Evolutionary conservation across 2,329 filamentous ascomycete species (phyloP), one percentile per base, ranked within the genome.

Genomic region (Geosmithia putterillii): DNA sequence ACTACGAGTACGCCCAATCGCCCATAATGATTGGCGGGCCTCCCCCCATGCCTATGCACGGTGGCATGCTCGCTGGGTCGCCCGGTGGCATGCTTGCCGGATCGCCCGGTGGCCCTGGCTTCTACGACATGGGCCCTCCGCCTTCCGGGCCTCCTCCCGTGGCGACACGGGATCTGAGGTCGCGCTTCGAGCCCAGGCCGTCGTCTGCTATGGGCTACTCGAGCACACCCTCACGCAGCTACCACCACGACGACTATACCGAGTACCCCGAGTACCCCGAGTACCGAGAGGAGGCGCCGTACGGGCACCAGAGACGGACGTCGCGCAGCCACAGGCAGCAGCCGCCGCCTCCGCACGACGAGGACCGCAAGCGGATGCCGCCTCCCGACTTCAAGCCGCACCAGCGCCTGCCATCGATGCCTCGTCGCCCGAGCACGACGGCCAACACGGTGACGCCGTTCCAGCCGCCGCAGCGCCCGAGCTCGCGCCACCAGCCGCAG

Each of bases 321-420:
- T 73, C 71, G 1, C 53, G 60, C 28, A 58, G 58, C 12, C 65
- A 57, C 52, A 67, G 63, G 44, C 53, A 59, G 7, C 25, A 44
- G 39, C n/a, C n/a, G n/a, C n/a, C n/a, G n/a, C n/a, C n/a, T n/a
- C n/a, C n/a, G n/a, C 19, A 42, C 17, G 62, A 68, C 1, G 66
- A 72, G 1, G 69, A 71, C 42, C 62, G 66, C 25, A 57, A 52
- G 41, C 59, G 61, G 23, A 73, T 74, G 70, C 71, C 73, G 19
- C 71, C 71, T 10, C 70, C 70, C 4, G 54, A 54, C 2, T 52
- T 46, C 21, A 50, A 60, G 48, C 60, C 60, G 15, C n/a, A n/a
- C 28, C 28, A 32, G 28, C 10, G 28, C 10, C 54, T 59, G 7
- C 38, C 28, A 19, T 18, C 20, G 10, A 40, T 40, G 17, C 42